phyloP scores from a whole-genome alignment of 2,329 filamentous ascomycete genomes.

The Ploettnerulaceae sp. region DNA sequence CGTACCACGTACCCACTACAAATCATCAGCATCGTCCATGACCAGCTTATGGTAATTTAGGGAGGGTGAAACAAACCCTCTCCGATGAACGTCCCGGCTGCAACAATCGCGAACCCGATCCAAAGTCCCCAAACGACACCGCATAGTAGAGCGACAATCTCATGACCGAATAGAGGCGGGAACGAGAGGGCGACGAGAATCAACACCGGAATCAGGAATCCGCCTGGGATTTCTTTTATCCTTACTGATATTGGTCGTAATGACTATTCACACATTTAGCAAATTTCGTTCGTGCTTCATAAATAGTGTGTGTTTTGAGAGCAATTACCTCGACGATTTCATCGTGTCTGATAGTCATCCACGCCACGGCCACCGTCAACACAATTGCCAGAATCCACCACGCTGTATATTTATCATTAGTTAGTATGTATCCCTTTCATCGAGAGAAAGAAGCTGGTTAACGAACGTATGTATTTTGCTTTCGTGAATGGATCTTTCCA shows the following conservation, averaged over 20 bases:
- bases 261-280: slow-evolving; percentile 20
- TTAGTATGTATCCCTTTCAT: slow-evolving; percentile 2
- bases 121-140: slow-evolving; percentile 41
- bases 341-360: slow-evolving; percentile 38
- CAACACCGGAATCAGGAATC: slow-evolving; percentile 39
- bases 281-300: background rate
- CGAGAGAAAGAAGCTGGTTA: background rate
- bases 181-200: slow-evolving; percentile 40
- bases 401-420: slow-evolving; percentile 22
- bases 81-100: slow-evolving; percentile 39
- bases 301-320: background rate
- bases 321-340: slow-evolving; percentile 35
- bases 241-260: slow-evolving; percentile 37
- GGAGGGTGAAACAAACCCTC: slow-evolving; percentile 32
- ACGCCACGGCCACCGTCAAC: slow-evolving; percentile 31
- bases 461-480: slow-evolving; percentile 35
- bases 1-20: slow-evolving; percentile 37
- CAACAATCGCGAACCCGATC: slow-evolving; percentile 39
- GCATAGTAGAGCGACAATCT: slow-evolving; percentile 39
- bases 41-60: background rate
- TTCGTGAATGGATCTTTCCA: slow-evolving; percentile 36
- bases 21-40: background rate
- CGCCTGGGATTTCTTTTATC: slow-evolving; percentile 37
- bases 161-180: slow-evolving; percentile 41
- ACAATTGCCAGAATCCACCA: slow-evolving; percentile 32